Evolutionary conservation across 2,329 filamentous ascomycete species (phyloP), one percentile per base, ranked within the genome.

Genomic region (Domatiomyces catenatus): DNA sequence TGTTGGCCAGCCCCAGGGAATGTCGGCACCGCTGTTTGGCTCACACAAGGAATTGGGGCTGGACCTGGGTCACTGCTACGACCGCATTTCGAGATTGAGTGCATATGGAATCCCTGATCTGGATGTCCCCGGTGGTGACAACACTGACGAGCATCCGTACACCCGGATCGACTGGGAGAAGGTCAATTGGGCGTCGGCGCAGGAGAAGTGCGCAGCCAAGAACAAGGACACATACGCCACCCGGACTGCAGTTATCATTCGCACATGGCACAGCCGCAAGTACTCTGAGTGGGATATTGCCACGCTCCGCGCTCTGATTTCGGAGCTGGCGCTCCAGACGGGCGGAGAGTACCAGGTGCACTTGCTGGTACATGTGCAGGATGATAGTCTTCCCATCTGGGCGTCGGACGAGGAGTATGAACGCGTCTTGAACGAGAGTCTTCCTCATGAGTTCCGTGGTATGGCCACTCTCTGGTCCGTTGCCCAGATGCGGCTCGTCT

Each of bases 271-370:
- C 52, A 56, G 49, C 15, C 58, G 54, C 48, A 28, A 53, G 19
- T 60, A 60, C 39, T 54, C 57, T 8, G 42, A 52, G 3, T 53
- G 53, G 42, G 47, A 58, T 39, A 58, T 59, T 42, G 51, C 55
- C 20, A 57, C 59, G 52, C 49, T 60, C 10, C 52, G 58, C 10
- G 57, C 58, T 32, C 54, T 60, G 3, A 53, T 60, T 44, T 58
- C 54, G 46, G 58, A 60, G 45, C 70, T 89, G 5, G 76, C 80
- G 8, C 68, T 90, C 48, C 75, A 77, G 50, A 84, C 83, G 0
- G 83, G 84, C n/a, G 83, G 80, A 32, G 83, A 89, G 62, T 88
- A 88, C 59, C 74, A 77, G 22, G 74, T 90, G 1, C 84, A 89
- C 64, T 83, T 90, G 59, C 70, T 90, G 43, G 74, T 90, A 32